These are phyloP conservation scores for Xylariaceae sp. DNA, from an alignment of 2,329 filamentous ascomycete genomes.

Conservation along the genomic window DNA sequence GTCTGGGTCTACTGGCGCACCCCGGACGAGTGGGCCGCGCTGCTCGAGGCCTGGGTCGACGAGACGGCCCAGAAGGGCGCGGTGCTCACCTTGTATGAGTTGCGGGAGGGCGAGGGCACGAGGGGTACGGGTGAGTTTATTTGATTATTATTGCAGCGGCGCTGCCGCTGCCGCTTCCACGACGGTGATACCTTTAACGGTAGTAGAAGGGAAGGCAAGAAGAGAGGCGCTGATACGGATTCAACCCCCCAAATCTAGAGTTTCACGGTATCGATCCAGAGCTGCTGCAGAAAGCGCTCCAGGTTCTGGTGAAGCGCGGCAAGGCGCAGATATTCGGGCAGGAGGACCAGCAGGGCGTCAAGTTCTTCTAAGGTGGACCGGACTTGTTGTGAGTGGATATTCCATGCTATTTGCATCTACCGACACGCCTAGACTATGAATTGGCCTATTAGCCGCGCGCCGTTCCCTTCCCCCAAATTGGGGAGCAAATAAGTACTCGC, in stretches of 20 bases:
- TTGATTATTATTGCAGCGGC: too few species aligned
- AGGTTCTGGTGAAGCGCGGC: conserved; percentile 82
- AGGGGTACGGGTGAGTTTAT: conserved; percentile 61
- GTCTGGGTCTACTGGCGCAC: conserved; percentile 84
- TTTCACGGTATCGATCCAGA: conserved; percentile 88
- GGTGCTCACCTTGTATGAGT: conserved; percentile 90
- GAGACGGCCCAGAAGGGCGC: conserved; percentile 84
- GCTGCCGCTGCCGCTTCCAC: too few species aligned
- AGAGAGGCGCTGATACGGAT: conserved; percentile 9
- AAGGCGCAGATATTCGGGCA: conserved; percentile 93
- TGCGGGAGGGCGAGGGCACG: conserved; percentile 84
- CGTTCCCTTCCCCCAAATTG: neutral
- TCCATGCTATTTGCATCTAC: neutral
- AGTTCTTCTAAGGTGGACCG: conserved; percentile 75
- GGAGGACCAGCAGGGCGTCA: conserved; percentile 87
- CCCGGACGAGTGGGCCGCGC: conserved; percentile 85
- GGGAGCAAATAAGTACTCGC: conserved; percentile 1
- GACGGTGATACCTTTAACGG: neutral
- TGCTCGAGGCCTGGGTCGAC: conserved; percentile 81
- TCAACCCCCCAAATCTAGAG: conserved; percentile 56
- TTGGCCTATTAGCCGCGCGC: too few species aligned
- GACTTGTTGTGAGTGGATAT: neutral
- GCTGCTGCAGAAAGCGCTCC: conserved; percentile 76
- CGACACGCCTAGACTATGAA: neutral
- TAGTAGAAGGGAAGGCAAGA: neutral